Conservation (phyloP, 805 yeast genomes). For the Cyberlindnera mycetangii region DNA sequence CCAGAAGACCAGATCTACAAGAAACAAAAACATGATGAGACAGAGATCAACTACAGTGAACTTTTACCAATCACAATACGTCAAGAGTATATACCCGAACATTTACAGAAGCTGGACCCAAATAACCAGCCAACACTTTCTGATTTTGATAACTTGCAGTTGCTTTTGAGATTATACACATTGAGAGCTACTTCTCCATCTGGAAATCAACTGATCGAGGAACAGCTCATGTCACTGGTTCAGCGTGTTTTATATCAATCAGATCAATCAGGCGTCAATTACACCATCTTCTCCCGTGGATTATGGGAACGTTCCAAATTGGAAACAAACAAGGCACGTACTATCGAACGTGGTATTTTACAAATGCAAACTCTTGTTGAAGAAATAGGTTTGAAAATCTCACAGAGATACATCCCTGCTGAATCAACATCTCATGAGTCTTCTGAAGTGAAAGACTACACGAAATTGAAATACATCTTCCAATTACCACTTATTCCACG, state of each 20-base stretch:
- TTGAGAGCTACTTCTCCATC: slow-evolving; percentile 70
- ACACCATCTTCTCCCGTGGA: slow-evolving; percentile 77
- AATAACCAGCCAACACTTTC: slow-evolving; percentile 74
- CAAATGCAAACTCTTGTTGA: slow-evolving; percentile 92
- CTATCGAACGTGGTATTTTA: slow-evolving; percentile 89
- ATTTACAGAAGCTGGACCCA: slow-evolving; percentile 60
- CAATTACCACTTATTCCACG: slow-evolving; percentile 75
- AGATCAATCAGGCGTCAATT: slow-evolving; percentile 48
- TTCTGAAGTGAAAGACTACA: slow-evolving; percentile 29
- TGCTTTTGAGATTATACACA: slow-evolving; percentile 63
- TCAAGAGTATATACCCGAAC: slow-evolving; percentile 60
- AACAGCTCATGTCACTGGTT: slow-evolving; percentile 76
- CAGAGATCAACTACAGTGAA: slow-evolving; percentile 37
- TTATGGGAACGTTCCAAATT: slow-evolving; percentile 87
- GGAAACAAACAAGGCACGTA: slow-evolving; percentile 77
- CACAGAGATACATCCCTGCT: slow-evolving; percentile 52
- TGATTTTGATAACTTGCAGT: slow-evolving; percentile 69
- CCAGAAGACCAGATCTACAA: slow-evolving; percentile 38
- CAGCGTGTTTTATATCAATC: slow-evolving; percentile 61
- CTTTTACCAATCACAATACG: slow-evolving; percentile 62
- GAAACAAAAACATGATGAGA: slow-evolving; percentile 35
- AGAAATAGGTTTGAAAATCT: slow-evolving; percentile 71
- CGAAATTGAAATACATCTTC: slow-evolving; percentile 68
- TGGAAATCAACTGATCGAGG: slow-evolving; percentile 67
- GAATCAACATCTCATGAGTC: slow-evolving; percentile 17